Conservation (phyloP, 2,329 filamentous ascomycete species). For the Tetracladium maxilliforme region DNA sequence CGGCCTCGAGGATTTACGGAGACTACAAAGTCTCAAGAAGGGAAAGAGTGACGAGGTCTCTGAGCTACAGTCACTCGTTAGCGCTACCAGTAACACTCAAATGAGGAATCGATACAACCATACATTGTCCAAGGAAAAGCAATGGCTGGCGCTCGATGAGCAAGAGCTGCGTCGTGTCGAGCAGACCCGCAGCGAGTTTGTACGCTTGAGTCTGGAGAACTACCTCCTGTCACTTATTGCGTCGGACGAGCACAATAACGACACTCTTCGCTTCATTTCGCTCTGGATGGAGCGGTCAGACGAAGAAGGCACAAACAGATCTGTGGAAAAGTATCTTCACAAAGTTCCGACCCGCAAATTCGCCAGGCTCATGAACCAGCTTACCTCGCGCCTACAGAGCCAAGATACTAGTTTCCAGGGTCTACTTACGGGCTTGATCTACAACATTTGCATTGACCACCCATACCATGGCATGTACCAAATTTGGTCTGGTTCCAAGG, state of each 20-base stretch:
- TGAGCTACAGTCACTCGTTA: conserved; percentile 38
- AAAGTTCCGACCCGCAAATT: conserved; percentile 85
- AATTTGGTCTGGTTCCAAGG: conserved; percentile 70
- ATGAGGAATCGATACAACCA: conserved; percentile 41
- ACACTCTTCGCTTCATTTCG: conserved; percentile 81
- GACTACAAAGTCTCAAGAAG: conserved; percentile 65
- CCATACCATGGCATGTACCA: conserved; percentile 97
- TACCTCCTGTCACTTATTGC: conserved; percentile 75
- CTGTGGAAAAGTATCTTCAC: conserved; percentile 54
- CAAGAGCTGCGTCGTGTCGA: conserved; percentile 71
- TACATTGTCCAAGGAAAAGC: conserved; percentile 58
- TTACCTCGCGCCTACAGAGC: conserved; percentile 80
- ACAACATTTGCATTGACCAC: conserved; percentile 79
- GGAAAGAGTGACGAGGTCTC: conserved; percentile 69
- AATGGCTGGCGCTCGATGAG: conserved; percentile 83
- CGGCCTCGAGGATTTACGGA: conserved; percentile 67
- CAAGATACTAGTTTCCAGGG: conserved; percentile 58
- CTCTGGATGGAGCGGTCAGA: conserved; percentile 83
- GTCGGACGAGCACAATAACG: conserved; percentile 79
- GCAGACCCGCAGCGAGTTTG: conserved; percentile 63
- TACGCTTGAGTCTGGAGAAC: conserved; percentile 83
- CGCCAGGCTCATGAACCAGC: conserved; percentile 83
- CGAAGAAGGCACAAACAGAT: conserved; percentile 61
- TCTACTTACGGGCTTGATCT: conserved; percentile 58
- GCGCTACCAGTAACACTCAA: conserved; percentile 24